These are phyloP conservation scores for Pneumocystis murina DNA, from an alignment of 1,139 yeast species.

Conservation along the genomic window DNA sequence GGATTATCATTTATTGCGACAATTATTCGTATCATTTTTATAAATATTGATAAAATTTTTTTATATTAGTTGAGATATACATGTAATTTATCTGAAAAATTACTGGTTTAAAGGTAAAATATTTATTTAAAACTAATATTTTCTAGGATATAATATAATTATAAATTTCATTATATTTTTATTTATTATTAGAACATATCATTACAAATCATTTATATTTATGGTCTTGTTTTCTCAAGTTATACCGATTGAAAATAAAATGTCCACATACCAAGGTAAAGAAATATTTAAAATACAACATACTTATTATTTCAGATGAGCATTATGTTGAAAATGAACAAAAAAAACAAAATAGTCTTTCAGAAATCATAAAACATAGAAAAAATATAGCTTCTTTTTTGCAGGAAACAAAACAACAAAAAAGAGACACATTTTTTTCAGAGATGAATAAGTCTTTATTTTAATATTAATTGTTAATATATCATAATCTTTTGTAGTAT, in stretches of 20 bases:
- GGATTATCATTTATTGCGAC: background rate
- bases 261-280: background rate
- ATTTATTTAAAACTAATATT: too few relatives aligned
- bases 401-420: background rate
- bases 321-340: background rate
- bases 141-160: too few relatives aligned
- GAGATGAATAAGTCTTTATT: background rate
- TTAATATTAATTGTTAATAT: background rate
- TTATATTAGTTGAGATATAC: background rate
- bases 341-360: background rate
- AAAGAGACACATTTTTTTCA: background rate
- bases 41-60: background rate
- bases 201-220: background rate
- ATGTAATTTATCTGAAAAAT: background rate
- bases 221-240: background rate
- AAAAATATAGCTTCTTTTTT: background rate
- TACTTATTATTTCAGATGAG: background rate
- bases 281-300: background rate
- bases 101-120: background rate
- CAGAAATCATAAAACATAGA: background rate
- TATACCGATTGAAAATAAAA: background rate
- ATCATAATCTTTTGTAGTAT: background rate
- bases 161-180: background rate
- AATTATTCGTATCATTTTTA: background rate
- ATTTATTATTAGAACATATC: background rate